These are phyloP conservation scores for Phytophthora nicotianae DNA, from an alignment of 352 stramenopile species.

Conservation along the genomic window DNA sequence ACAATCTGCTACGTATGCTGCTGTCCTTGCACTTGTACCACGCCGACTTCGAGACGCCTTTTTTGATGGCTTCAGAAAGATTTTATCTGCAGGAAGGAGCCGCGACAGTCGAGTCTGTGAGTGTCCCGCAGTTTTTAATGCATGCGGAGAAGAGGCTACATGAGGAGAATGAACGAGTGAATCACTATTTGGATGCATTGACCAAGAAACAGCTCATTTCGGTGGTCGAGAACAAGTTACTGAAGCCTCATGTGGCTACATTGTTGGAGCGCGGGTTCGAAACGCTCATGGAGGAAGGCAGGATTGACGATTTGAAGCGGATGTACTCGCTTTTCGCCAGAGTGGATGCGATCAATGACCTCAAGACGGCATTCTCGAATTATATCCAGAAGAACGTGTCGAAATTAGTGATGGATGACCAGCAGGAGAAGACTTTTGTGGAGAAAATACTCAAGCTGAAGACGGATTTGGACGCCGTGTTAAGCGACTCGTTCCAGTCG, in stretches of 20 bases:
- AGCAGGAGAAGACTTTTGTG: conserved; percentile 91
- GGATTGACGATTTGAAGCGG: conserved; percentile 84
- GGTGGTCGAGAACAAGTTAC: conserved; percentile 82
- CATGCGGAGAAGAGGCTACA: conserved; percentile 89
- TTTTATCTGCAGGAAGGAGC: conserved; percentile 90
- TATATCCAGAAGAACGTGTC: conserved; percentile 85
- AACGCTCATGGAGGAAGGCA: conserved; percentile 79
- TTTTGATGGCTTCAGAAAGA: conserved; percentile 83
- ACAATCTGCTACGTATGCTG: conserved; percentile 86
- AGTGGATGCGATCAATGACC: conserved; percentile 72
- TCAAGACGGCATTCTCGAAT: conserved; percentile 68
- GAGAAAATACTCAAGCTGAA: conserved; percentile 90
- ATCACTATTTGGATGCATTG: conserved; percentile 76
- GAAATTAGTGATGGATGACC: conserved; percentile 73
- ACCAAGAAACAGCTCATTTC: conserved; percentile 74
- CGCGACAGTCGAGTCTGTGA: conserved; percentile 54
- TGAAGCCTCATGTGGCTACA: conserved; percentile 82
- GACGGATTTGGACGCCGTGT: conserved; percentile 76
- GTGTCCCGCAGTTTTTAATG: conserved; percentile 85
- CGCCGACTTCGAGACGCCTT: conserved; percentile 83
- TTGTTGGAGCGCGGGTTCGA: conserved; percentile 90
- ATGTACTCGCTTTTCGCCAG: conserved; percentile 86
- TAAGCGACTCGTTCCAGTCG: conserved; percentile 73
- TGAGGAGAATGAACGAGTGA: conserved; percentile 80
- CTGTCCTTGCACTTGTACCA: conserved; percentile 87